Conservation (phyloP, 2,329 filamentous ascomycete species). For the Didymosphaeria variabile region DNA sequence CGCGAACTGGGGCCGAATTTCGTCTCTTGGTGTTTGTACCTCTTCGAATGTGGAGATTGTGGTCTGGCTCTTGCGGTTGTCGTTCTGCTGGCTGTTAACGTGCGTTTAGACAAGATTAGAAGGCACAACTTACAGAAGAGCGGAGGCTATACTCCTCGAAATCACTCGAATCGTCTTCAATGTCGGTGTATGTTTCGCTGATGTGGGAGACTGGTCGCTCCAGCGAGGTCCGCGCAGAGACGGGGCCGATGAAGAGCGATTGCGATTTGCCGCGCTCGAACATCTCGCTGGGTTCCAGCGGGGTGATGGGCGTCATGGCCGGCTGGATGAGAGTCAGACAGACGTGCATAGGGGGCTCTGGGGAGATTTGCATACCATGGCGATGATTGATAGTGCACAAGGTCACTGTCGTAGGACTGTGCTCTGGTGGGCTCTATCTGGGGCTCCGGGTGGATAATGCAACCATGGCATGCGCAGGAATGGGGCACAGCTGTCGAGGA, state of each 20-base stretch:
- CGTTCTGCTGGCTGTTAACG: constrained; percentile 59
- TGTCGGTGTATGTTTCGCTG: constrained; percentile 81
- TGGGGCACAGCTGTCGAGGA: constrained; percentile 44
- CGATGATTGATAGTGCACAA: constrained; percentile 34
- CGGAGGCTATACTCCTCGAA: constrained; percentile 62
- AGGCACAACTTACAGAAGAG: constrained; percentile 68
- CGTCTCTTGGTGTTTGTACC: constrained; percentile 73
- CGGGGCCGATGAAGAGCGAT: constrained; percentile 66
- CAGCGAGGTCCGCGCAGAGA: constrained; percentile 50
- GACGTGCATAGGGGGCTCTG: constrained; percentile 21
- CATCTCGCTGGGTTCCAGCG: constrained; percentile 57
- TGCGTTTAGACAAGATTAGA: constrained; percentile 15
- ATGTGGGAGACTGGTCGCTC: constrained; percentile 73
- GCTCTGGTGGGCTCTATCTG: constrained; percentile 32
- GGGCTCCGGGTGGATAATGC: constrained; percentile 29
- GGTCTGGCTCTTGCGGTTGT: constrained; percentile 75
- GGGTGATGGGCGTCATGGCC: constrained; percentile 57
- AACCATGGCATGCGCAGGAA: constrained; percentile 45
- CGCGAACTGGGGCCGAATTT: constrained; percentile 68
- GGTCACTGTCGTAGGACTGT: constrained; percentile 24
- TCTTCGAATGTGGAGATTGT: constrained; percentile 90
- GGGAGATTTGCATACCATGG: constrained; percentile 45
- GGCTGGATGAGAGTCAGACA: constrained; percentile 46
- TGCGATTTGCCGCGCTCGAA: constrained; percentile 59
- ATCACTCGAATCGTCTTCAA: constrained; percentile 65